Evolutionary conservation across 1,139 yeast species (phyloP), one percentile per base, ranked within the genome.

Genomic region (Hemisphaericaspora xylanilytica): DNA sequence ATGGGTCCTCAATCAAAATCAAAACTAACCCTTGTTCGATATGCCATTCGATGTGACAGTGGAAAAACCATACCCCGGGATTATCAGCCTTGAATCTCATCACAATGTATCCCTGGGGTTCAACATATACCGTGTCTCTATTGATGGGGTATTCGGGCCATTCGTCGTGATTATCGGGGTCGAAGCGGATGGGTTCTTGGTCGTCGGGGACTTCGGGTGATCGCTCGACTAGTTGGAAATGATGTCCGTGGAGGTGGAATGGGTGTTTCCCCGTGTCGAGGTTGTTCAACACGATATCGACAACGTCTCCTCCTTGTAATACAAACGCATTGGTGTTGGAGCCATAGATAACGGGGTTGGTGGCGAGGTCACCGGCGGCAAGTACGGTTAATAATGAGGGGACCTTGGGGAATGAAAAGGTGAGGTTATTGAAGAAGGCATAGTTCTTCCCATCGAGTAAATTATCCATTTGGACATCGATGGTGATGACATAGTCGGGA

Each of bases 11-110:
- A 36, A 87, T 67, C 28, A 84, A 73, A 2, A 77, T 73, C 42
- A 82, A 65, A 12, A 89, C 90, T 45, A 88, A 73, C 45, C 96
- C 96, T 63, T 87, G 96, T 53, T 79, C 81, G 69, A 88, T 75
- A 67, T 88, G 96, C 96, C 96, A 88, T 55, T 88, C 96, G 49
- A 88, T 82, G 55, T 88, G 96, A 65, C 96, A 89, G 61, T 88
- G 96, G 86, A 88, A 88, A 55, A 84, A 72, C 95, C 95, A 87
- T 30, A 86, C 88, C 53, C 96, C 96, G 20, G 96, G 96, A 59
- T 87, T 86, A 53, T 83, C 80, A 37, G 95, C 88, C 50, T 67
- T 74, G 59, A 84, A 83, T 55, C 94, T 67, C 35, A 84, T 48
- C 3, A 82, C 88, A 35, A 80, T 55, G 51, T 80, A 75, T 0